Evolutionary conservation across 768 basidiomycete genomes (phyloP).

Genomic region (Cystobasidium ongulense): DNA sequence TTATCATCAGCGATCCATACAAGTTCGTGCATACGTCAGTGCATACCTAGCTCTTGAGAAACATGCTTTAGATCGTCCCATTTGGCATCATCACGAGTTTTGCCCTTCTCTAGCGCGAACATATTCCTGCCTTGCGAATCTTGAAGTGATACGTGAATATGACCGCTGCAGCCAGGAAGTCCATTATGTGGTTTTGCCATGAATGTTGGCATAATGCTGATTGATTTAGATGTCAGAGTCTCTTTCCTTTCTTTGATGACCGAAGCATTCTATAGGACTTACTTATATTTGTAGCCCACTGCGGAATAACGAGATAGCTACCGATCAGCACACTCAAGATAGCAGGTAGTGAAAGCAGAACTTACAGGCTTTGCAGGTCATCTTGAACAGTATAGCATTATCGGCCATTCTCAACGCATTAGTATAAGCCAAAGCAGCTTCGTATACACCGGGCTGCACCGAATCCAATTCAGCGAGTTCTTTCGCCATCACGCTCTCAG

Average conservation of each 20-base stretch:
- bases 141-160: constrained; percentile 82
- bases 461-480: not conserved
- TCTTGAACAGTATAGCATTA: constrained; percentile 87
- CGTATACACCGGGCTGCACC: constrained; percentile 39
- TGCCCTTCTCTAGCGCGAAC: constrained; percentile 66
- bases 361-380: constrained; percentile 65
- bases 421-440: constrained; percentile 75
- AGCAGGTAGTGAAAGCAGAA: constrained; percentile 56
- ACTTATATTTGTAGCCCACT: constrained; percentile 28
- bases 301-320: not conserved
- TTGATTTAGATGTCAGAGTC: not conserved
- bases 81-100: constrained; percentile 59
- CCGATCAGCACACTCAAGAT: not conserved
- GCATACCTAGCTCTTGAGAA: constrained; percentile 52
- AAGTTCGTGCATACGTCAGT: not conserved
- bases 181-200: constrained; percentile 70
- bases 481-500: not conserved
- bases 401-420: constrained; percentile 74
- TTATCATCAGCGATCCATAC: not conserved
- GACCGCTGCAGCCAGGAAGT: constrained; percentile 94
- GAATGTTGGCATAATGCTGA: constrained; percentile 84
- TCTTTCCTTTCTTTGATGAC: not conserved
- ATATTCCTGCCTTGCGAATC: constrained; percentile 62
- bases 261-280: not conserved
- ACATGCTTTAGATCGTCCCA: constrained; percentile 76